These are phyloP conservation scores for Lipomyces sp. DNA, from an alignment of 805 yeast species.

Conservation along the genomic window DNA sequence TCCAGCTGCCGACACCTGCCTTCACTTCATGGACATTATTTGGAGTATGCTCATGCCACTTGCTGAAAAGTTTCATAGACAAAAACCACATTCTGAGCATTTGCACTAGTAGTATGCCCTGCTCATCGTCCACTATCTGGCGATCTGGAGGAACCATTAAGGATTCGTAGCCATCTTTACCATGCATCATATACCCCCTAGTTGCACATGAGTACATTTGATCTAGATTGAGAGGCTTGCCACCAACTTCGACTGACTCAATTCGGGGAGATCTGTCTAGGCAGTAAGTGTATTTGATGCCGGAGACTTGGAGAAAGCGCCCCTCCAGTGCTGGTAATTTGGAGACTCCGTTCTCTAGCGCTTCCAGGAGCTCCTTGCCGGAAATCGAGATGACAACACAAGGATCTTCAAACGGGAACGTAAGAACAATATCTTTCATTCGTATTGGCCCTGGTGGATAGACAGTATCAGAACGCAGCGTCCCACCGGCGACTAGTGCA, in stretches of 20 bases:
- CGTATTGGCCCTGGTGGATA: slow-evolving; percentile 29
- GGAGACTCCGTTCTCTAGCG: slow-evolving; percentile 39
- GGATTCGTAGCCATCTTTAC: slow-evolving; percentile 37
- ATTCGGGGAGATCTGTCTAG: slow-evolving; percentile 30
- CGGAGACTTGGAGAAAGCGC: slow-evolving; percentile 38
- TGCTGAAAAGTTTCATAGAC: slow-evolving; percentile 21
- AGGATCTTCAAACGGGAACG: slow-evolving; percentile 40
- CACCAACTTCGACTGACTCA: slow-evolving; percentile 23
- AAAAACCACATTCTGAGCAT: slow-evolving; percentile 39
- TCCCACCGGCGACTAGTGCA: slow-evolving; percentile 38
- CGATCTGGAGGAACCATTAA: slow-evolving; percentile 28
- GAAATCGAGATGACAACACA: slow-evolving; percentile 37
- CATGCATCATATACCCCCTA: slow-evolving; percentile 35
- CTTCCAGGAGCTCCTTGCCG: slow-evolving; percentile 32
- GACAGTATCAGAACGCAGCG: slow-evolving; percentile 38
- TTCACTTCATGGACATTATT: neutral
- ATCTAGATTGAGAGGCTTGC: slow-evolving; percentile 30
- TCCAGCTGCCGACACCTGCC: neutral
- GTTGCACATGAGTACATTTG: slow-evolving; percentile 35
- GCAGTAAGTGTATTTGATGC: slow-evolving; percentile 30
- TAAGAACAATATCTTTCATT: slow-evolving; percentile 34
- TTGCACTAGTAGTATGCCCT: slow-evolving; percentile 32
- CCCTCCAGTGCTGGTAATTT: slow-evolving; percentile 39
- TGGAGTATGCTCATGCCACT: slow-evolving; percentile 17
- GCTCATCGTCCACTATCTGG: slow-evolving; percentile 36